Conservation (phyloP, 2,329 filamentous ascomycete species). For the Colletotrichum brevisporum region DNA sequence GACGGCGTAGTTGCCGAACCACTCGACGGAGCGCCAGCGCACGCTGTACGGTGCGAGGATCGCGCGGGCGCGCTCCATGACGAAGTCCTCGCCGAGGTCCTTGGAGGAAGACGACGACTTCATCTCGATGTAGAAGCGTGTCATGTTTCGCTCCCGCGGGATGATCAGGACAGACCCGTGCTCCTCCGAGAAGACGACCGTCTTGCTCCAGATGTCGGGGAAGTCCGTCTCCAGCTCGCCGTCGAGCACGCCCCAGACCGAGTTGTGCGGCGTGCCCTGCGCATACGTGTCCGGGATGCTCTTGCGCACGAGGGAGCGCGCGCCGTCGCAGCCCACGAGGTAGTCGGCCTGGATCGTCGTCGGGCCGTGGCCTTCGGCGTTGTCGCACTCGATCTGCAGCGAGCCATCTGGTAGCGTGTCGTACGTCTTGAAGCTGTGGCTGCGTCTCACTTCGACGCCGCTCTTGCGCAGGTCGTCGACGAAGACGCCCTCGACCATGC, state of each 20-base stretch:
- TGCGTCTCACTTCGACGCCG: slow-evolving; percentile 62
- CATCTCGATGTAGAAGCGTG: slow-evolving; percentile 58
- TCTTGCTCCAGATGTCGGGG: slow-evolving; percentile 73
- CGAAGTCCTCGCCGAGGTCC: slow-evolving; percentile 67
- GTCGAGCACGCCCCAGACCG: slow-evolving; percentile 71
- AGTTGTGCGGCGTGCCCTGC: slow-evolving; percentile 52
- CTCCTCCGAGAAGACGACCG: slow-evolving; percentile 66
- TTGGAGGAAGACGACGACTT: slow-evolving; percentile 54
- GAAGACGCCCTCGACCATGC: slow-evolving; percentile 71
- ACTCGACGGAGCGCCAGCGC: slow-evolving; percentile 71
- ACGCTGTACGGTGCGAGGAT: slow-evolving; percentile 60
- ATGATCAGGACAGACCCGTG: slow-evolving; percentile 72
- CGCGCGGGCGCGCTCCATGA: slow-evolving; percentile 66
- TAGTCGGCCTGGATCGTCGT: slow-evolving; percentile 59
- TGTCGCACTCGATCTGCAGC: slow-evolving; percentile 8
- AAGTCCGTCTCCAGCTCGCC: slow-evolving; percentile 72
- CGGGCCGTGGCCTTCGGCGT: neutral
- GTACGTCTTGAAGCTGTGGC: slow-evolving; percentile 26
- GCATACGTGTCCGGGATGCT: slow-evolving; percentile 58
- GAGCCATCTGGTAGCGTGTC: neutral
- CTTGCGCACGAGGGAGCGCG: slow-evolving; percentile 67
- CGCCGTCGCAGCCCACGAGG: slow-evolving; percentile 71
- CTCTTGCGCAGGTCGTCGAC: slow-evolving; percentile 66
- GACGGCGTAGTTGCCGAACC: slow-evolving; percentile 81
- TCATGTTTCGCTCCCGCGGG: slow-evolving; percentile 71